Evolutionary conservation across 345 rosid species (phyloP).

Genomic region (Citrus maxima): DNA sequence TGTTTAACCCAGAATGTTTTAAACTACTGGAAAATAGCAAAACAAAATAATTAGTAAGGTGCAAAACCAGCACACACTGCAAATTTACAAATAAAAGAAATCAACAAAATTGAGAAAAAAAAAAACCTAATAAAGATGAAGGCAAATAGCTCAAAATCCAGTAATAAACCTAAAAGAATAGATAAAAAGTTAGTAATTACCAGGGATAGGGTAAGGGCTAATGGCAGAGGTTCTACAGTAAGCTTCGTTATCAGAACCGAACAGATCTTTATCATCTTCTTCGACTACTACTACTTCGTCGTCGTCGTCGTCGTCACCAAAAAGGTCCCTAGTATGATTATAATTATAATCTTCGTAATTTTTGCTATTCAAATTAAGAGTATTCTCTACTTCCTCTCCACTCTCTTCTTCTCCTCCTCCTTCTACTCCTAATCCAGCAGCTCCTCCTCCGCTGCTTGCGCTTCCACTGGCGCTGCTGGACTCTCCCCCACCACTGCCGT

Average conservation of each 20-base stretch:
- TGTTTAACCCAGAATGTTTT: not conserved
- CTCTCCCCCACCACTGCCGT: conserved; percentile 33
- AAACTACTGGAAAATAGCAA: not conserved
- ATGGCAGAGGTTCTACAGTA: conserved; percentile 70
- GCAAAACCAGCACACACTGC: not conserved
- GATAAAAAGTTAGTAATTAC: conserved; percentile 25
- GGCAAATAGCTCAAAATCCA: not conserved
- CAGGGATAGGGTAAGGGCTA: conserved; percentile 70
- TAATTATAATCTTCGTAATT: conserved; percentile 8
- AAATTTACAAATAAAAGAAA: not conserved
- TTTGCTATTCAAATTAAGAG: conserved; percentile 11
- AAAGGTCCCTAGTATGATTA: conserved; percentile 6
- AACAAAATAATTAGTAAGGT: not conserved
- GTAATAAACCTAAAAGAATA: not conserved
- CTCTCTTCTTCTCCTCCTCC: conserved; percentile 38
- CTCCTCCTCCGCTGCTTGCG: conserved; percentile 42
- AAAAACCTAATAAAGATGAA: not conserved
- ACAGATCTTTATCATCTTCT: conserved; percentile 60
- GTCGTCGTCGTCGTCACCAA: conserved; percentile 13
- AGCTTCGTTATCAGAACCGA: conserved; percentile 87
- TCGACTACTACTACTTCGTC: conserved; percentile 25
- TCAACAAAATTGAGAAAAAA: not conserved
- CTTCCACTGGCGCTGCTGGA: conserved; percentile 51
- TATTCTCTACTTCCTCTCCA: conserved; percentile 39
- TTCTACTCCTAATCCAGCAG: conserved; percentile 45